phyloP scores from a whole-genome alignment of 176 grass and related monocot genomes.

The Chrysopogon serrulatus region DNA sequence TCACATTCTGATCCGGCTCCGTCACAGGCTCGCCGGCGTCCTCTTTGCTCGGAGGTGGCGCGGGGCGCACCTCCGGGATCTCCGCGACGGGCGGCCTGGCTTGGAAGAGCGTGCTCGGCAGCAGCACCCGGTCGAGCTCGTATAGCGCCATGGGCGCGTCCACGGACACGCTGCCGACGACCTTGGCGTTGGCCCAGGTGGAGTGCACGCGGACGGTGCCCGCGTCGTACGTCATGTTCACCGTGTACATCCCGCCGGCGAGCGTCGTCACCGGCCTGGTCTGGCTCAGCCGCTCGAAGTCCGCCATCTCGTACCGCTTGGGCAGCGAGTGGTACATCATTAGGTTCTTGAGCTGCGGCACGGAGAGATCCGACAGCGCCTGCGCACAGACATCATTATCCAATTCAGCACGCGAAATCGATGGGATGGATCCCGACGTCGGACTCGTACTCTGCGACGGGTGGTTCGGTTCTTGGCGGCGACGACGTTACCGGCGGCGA shows the following conservation, averaged over 20 bases:
- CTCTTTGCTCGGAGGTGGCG: neutral
- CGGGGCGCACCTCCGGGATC: neutral
- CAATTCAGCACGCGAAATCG: neutral
- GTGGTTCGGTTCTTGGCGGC: neutral
- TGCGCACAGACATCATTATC: neutral
- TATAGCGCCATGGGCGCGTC: conserved; percentile 30
- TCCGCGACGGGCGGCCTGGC: conserved; percentile 18
- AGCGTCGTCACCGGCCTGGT: conserved; percentile 33
- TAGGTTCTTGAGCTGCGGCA: conserved; percentile 30
- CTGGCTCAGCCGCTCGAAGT: conserved; percentile 30
- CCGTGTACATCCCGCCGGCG: conserved; percentile 29
- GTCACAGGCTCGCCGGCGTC: neutral
- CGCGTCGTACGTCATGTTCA: conserved; percentile 35
- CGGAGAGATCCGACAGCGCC: conserved; percentile 5
- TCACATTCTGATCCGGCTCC: neutral
- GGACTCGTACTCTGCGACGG: neutral
- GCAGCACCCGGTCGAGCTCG: conserved; percentile 42
- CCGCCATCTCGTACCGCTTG: conserved; percentile 17
- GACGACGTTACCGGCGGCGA: neutral
- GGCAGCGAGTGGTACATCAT: conserved; percentile 43
- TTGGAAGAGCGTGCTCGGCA: conserved; percentile 30
- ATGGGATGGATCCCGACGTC: too few species aligned
- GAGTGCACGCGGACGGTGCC: conserved; percentile 9
- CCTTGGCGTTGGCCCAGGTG: conserved; percentile 16
- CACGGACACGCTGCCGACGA: conserved; percentile 22